Percentiles rank a stretch among this genome's conserved stretches.
Evolutionary conservation across 352 stramenopile species (phyloP).

Genomic region (Peronospora tabacina): DNA sequence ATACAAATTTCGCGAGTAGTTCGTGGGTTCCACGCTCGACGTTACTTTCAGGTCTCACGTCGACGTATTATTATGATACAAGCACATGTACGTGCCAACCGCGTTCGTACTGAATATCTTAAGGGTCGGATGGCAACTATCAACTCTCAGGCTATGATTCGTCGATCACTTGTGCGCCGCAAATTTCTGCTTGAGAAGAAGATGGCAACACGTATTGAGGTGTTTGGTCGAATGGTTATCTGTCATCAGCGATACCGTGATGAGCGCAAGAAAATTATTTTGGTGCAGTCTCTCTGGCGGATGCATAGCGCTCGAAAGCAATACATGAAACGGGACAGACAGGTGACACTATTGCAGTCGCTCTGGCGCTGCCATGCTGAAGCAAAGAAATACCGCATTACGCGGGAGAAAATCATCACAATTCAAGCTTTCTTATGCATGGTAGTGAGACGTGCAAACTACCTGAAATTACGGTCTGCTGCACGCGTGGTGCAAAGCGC

Average conservation of each 20-base stretch:
- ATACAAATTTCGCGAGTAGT: conserved; percentile 64
- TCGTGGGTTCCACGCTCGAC: conserved; percentile 61
- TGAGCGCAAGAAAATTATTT: conserved; percentile 58
- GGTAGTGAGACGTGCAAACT: conserved; percentile 47
- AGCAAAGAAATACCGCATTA: conserved; percentile 45
- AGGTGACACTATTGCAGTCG: conserved; percentile 70
- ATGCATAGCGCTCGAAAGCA: conserved; percentile 61
- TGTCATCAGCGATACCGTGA: conserved; percentile 55
- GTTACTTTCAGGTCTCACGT: conserved; percentile 42
- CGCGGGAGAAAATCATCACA: conserved; percentile 50
- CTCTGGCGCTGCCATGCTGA: conserved; percentile 69
- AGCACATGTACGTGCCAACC: conserved; percentile 76
- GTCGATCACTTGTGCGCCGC: conserved; percentile 60
- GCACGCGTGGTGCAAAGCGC: conserved; percentile 60
- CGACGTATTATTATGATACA: conserved; percentile 83
- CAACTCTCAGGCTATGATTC: conserved; percentile 85
- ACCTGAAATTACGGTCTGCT: conserved; percentile 42
- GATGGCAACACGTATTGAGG: conserved; percentile 81
- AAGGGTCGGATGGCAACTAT: conserved; percentile 81
- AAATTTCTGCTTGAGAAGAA: conserved; percentile 81
- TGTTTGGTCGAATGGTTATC: conserved; percentile 78
- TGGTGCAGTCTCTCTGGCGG: conserved; percentile 73
- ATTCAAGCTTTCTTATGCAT: conserved; percentile 64
- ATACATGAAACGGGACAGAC: conserved; percentile 37
- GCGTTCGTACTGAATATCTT: conserved; percentile 82